phyloP scores from a whole-genome alignment of 768 basidiomycete genomes.

The Ramaria sp. region DNA sequence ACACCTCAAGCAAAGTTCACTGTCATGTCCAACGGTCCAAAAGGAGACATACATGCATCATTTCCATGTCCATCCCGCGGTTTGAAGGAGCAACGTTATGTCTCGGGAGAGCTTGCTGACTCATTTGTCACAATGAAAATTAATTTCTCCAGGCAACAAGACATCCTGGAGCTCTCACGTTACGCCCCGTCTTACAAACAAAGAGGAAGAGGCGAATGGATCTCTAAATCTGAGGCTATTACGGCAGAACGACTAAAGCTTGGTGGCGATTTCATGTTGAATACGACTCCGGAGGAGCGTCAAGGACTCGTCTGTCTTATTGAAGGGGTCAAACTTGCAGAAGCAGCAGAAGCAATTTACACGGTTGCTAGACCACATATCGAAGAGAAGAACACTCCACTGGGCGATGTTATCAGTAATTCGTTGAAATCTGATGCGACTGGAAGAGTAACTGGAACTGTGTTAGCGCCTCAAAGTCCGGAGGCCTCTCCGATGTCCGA shows the following conservation, averaged over 20 bases:
- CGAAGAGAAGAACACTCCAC: neutral
- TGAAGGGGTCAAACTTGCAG: neutral
- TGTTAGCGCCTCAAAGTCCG: neutral
- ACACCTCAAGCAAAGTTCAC: slow-evolving; percentile 30
- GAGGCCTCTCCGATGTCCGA: neutral
- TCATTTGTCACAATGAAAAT: neutral
- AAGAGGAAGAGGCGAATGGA: slow-evolving; percentile 1
- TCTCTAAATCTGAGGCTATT: neutral
- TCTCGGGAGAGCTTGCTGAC: neutral
- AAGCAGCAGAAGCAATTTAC: neutral
- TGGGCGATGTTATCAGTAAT: neutral
- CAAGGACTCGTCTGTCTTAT: neutral
- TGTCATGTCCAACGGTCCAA: slow-evolving; percentile 41
- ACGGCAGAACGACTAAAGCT: neutral
- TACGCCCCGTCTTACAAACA: neutral
- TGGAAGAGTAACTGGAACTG: neutral
- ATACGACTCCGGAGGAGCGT: neutral
- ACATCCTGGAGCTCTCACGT: neutral
- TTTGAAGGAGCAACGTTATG: neutral
- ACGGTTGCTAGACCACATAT: neutral
- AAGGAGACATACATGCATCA: slow-evolving; percentile 26
- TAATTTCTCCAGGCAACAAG: neutral
- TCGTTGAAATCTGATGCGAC: neutral
- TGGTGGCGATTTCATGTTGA: neutral
- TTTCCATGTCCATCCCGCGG: neutral